Evolutionary conservation across 768 basidiomycete genomes (phyloP).

Genomic region (Cyathus striatus): DNA sequence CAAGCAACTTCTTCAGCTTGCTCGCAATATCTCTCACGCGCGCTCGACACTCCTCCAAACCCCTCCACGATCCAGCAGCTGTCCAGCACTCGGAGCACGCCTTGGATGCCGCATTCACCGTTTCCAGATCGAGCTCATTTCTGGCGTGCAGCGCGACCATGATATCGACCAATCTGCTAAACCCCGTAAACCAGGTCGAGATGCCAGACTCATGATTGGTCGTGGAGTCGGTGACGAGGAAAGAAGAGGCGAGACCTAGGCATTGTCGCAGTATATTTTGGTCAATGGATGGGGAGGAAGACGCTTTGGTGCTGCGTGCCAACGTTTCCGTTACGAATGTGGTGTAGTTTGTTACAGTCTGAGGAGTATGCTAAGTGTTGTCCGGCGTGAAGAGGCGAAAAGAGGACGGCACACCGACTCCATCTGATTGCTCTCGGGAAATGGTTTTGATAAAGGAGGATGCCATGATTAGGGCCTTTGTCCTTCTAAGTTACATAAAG

Average conservation of each 20-base stretch:
- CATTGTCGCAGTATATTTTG: slow-evolving; percentile 60
- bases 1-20: slow-evolving; percentile 54
- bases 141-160: slow-evolving; percentile 64
- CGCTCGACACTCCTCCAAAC: slow-evolving; percentile 59
- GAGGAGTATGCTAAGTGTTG: no score
- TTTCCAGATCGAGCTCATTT: slow-evolving; percentile 71
- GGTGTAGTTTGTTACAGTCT: slow-evolving; percentile 49
- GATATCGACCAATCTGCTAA: slow-evolving; percentile 67
- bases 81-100: slow-evolving; percentile 82
- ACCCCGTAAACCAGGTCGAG: slow-evolving; percentile 59
- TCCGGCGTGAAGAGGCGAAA: no score
- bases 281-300: slow-evolving; percentile 45
- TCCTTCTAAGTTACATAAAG: no score
- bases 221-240: slow-evolving; percentile 68
- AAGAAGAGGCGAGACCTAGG: slow-evolving; percentile 71
- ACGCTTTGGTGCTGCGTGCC: slow-evolving; percentile 19
- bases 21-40: slow-evolving; percentile 55
- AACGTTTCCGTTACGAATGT: slow-evolving; percentile 55
- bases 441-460: no score
- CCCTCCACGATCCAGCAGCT: slow-evolving; percentile 62
- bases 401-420: background rate
- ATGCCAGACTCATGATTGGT: slow-evolving; percentile 56
- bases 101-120: slow-evolving; percentile 63
- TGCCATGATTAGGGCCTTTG: no score
- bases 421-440: no score